Evolutionary conservation across 2,329 filamentous ascomycete genomes (phyloP), one percentile per base, ranked within the genome.

Genomic region (Stagonosporopsis vannaccii): DNA sequence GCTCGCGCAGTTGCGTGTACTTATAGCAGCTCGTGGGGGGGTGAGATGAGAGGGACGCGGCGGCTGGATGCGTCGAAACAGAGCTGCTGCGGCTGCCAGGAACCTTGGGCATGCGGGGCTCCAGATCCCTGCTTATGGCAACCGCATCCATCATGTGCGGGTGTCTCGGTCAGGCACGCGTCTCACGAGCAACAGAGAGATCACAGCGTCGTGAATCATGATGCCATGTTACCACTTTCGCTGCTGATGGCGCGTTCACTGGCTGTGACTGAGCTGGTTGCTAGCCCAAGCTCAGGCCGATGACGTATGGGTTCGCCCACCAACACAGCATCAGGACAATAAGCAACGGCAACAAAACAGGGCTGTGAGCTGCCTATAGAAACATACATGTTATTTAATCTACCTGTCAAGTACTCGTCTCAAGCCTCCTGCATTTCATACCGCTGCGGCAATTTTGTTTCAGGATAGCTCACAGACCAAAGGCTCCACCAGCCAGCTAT

Each of bases 41-140:
- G 39, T 57, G 49, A 55, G 56, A 48, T 44, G 44, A 50, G 37
- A 55, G 40, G 55, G 51, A 56, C 41, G 54, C 41, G 44, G 54
- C 50, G 53, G 48, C 49, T 56, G 51, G 54, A 55, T 41, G 61
- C 59, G 57, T 59, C 48, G 54, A 57, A 57, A 57, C 54, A 51
- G 40, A 48, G 51, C 51, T 49, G 44, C 44, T 41, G 57, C 59
- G 47, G 48, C 44, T 52, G 43, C 43, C 39, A 61, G 61, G 50
- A 51, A 51, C 57, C 59, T 68, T 62, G 44, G 51, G 47, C 20
- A 36, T 35, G 65, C 62, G 63, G 65, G 65, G 65, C 60, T 62
- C 53, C 39, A 47, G 43, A 63, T 54, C 65, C 65, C 63, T 67
- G 63, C 65, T 54, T 62, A 44, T 51, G 50, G 56, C 47, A 60